These are phyloP conservation scores for Albugo candida DNA, from an alignment of 352 stramenopile species.

Conservation along the genomic window DNA sequence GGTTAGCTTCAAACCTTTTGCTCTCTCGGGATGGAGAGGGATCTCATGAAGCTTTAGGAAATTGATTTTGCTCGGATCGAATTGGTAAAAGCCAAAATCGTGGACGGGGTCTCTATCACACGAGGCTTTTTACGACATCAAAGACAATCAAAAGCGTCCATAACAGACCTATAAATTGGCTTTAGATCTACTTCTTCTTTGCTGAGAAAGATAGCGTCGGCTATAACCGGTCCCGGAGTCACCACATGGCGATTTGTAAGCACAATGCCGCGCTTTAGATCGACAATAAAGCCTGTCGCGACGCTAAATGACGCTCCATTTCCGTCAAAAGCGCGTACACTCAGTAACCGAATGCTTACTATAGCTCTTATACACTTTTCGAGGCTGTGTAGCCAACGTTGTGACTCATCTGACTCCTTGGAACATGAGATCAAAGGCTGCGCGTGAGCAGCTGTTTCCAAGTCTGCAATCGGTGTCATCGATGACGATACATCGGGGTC, in stretches of 20 bases:
- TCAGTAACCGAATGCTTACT: slow-evolving; percentile 73
- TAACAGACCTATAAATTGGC: slow-evolving; percentile 64
- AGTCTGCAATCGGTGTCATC: no score
- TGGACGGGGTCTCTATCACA: slow-evolving; percentile 70
- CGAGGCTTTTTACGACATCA: background rate
- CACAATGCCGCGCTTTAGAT: slow-evolving; percentile 72
- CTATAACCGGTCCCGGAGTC: slow-evolving; percentile 67
- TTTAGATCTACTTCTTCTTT: slow-evolving; percentile 85
- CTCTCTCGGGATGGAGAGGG: slow-evolving; percentile 58
- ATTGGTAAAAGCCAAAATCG: slow-evolving; percentile 85
- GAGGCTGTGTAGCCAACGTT: slow-evolving; percentile 47
- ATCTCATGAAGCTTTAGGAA: slow-evolving; percentile 78
- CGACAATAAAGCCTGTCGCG: slow-evolving; percentile 84
- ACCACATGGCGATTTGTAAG: slow-evolving; percentile 87
- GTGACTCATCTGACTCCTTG: slow-evolving; percentile 18
- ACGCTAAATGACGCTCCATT: slow-evolving; percentile 72
- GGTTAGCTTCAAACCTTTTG: slow-evolving; percentile 24
- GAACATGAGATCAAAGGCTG: no score
- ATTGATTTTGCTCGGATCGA: slow-evolving; percentile 77
- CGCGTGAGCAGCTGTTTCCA: no score
- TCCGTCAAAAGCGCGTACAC: slow-evolving; percentile 75
- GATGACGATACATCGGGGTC: no score
- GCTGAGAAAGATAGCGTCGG: slow-evolving; percentile 85
- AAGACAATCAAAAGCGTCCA: background rate
- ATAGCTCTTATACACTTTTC: slow-evolving; percentile 60